A percentile compares a stretch with the other conserved stretches of the same genome.
These are phyloP conservation scores for Vigna hirtella DNA, from an alignment of 306 rosid species.

Conservation along the genomic window DNA sequence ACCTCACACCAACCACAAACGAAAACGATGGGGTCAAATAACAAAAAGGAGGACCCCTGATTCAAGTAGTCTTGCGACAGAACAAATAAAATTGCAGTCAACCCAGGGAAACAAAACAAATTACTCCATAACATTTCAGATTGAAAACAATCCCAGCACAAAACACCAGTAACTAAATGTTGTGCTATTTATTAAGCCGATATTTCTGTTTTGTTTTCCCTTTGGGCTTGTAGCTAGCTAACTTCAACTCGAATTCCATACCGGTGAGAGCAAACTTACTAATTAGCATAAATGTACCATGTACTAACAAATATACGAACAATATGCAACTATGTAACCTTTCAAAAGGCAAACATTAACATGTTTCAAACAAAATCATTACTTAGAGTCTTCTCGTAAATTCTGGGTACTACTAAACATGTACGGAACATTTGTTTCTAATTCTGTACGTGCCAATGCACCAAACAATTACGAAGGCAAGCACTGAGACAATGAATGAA, in stretches of 20 bases:
- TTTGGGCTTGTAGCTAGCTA: too few species aligned
- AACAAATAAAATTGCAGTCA: too few species aligned
- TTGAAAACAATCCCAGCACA: too few species aligned
- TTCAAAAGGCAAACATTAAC: neutral
- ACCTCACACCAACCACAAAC: neutral
- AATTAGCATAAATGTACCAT: neutral
- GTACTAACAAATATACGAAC: neutral
- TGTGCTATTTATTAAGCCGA: too few species aligned
- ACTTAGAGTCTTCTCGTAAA: neutral
- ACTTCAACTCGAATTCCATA: too few species aligned
- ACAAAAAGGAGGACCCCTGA: too few species aligned
- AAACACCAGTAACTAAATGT: too few species aligned
- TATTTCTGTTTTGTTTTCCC: too few species aligned
- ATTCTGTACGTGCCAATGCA: neutral
- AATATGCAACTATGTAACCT: neutral
- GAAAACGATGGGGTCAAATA: neutral
- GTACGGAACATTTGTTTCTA: neutral
- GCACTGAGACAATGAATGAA: neutral
- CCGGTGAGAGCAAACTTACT: neutral
- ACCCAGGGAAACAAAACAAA: too few species aligned
- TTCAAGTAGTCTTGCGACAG: too few species aligned
- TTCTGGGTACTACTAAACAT: neutral
- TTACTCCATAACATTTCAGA: too few species aligned
- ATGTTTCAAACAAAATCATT: neutral
- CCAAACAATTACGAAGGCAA: neutral